Base-by-base conservation (phyloP, 2,329 filamentous ascomycete genomes). In the Rhinocladiella mackenziei region DNA sequence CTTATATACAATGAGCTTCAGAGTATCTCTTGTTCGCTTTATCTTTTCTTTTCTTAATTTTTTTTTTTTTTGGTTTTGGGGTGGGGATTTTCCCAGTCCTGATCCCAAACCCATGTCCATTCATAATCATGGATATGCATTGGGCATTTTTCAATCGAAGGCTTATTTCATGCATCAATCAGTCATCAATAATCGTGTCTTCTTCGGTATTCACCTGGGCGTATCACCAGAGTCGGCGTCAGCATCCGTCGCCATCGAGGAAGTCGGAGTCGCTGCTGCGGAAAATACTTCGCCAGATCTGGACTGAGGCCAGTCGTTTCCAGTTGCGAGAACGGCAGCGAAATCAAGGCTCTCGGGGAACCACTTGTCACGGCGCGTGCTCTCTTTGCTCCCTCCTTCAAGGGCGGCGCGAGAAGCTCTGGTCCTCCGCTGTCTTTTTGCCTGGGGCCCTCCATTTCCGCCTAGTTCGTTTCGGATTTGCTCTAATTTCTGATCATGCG, bases 391-490 rank as follows among this genome's bases (percentile, higher is more conserved):
- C 1, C 85, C 83, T 10, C 86, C 86, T 61, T 92, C 87, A 0
- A 89, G 67, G 0, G 88, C 88, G 25, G 84, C 86, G 35, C 85
- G 85, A 35, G 83, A 80, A 37, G 83, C 80, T 41, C 87, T 71
- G 0, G 88, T 94, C 2, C 76, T 89, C 17, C 87, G 71, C 60
- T 79, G 73, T 11, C 81, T 73, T 59, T 84, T 84, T 10, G 63
- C 64, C 51, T 81, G 76, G 39, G 76, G 79, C 9, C 86, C 65
- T 1, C 32, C 32, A n/a, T n/a, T n/a, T 20, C 88, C 63, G 41
- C 72, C 79, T 53, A 78, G 64, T 13, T 75, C 74, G 5, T 77
- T 62, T 8, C 87, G 77, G 52, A 87, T 78, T 49, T 79, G 71
- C 58, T 88, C 83, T 1, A 92, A 74, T 1, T 73, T 74, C 14